phyloP scores from a whole-genome alignment of 2,329 filamentous ascomycete species.

The Tolypocladium cylindrosporum region DNA sequence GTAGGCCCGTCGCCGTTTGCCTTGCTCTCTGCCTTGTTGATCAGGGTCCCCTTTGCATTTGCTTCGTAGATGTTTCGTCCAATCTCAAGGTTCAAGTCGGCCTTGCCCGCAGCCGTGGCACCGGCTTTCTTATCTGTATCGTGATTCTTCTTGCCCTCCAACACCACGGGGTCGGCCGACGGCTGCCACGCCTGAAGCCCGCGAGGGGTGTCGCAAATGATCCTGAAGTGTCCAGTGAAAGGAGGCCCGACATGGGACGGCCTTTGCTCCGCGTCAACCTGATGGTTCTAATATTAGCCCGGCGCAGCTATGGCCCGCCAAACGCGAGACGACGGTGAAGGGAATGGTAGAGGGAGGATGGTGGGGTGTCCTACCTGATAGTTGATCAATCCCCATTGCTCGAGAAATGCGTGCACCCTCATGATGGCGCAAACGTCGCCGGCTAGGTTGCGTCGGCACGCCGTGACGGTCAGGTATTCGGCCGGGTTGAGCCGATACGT shows the following conservation, averaged over 20 bases:
- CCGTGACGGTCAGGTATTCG: constrained; percentile 94
- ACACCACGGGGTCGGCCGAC: constrained; percentile 60
- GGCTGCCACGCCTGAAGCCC: constrained; percentile 94
- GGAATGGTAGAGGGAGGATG: background rate
- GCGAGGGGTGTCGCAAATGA: constrained; percentile 90
- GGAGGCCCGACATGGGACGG: constrained; percentile 93
- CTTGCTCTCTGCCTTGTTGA: constrained; percentile 61
- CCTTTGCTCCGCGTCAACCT: constrained; percentile 94
- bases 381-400: constrained; percentile 98
- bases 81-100: constrained; percentile 83
- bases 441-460: constrained; percentile 86
- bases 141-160: constrained; percentile 48
- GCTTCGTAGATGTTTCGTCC: constrained; percentile 93
- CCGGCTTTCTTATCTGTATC: constrained; percentile 68
- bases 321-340: background rate
- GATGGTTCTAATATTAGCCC: constrained; percentile 1
- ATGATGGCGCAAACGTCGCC: constrained; percentile 98
- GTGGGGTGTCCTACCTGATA: constrained; percentile 63
- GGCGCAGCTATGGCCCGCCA: background rate
- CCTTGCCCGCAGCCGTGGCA: constrained; percentile 57
- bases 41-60: constrained; percentile 65
- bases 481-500: constrained; percentile 93
- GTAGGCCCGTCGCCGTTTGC: constrained; percentile 63
- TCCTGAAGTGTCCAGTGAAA: constrained; percentile 94
- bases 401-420: constrained; percentile 94